A percentile compares a stretch with the other conserved stretches of the same genome.
Conservation (phyloP, 306 rosid genomes). For the Malus domestica region ASM211411v1 NC_041796.1:30513501-30514000, state of each 20-base stretch:
- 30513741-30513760: slow-evolving; percentile 36
- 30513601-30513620: slow-evolving; percentile 7
- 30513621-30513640: background rate
- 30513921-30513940: background rate
- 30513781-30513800: slow-evolving; percentile 64
- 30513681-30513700: background rate
- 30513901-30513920: background rate
- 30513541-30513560: slow-evolving; percentile 44
- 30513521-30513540: slow-evolving; percentile 52
- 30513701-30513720: background rate
- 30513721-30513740: slow-evolving; percentile 49
- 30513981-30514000: background rate
- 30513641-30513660: too few relatives aligned
- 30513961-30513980: background rate
- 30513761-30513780: slow-evolving; percentile 61
- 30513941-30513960: background rate
- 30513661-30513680: background rate
- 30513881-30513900: background rate
- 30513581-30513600: slow-evolving; percentile 36
- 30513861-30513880: background rate
- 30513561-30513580: slow-evolving; percentile 56
- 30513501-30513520: slow-evolving; percentile 80
- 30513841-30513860: slow-evolving; percentile 6
- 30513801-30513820: slow-evolving; percentile 84
- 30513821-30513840: slow-evolving; percentile 17